phyloP scores from a whole-genome alignment of 306 rosid genomes.

The Nissolia schottii region DNA sequence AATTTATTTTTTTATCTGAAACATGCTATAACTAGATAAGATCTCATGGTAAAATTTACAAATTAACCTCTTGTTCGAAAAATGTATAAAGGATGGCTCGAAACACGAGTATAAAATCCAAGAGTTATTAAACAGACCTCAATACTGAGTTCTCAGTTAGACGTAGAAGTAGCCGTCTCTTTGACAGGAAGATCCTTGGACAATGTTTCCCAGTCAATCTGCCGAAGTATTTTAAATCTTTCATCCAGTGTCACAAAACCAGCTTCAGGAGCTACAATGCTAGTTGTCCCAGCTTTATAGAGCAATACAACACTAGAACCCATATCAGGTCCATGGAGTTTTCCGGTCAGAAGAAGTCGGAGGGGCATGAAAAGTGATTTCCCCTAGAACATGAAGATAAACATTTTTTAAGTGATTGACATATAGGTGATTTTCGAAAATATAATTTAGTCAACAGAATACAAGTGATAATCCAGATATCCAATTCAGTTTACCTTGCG shows the following conservation, averaged over 20 bases:
- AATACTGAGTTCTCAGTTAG: conserved; percentile 34
- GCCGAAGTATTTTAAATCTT: conserved; percentile 54
- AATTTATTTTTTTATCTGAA: neutral
- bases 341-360: conserved; percentile 81
- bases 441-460: neutral
- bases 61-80: neutral
- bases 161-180: conserved; percentile 42
- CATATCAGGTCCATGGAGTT: conserved; percentile 93
- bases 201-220: conserved; percentile 70
- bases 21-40: neutral
- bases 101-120: neutral
- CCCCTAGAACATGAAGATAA: conserved; percentile 45
- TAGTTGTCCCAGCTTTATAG: conserved; percentile 57
- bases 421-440: neutral
- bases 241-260: conserved; percentile 58
- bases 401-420: neutral
- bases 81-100: neutral
- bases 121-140: neutral
- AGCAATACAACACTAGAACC: conserved; percentile 58
- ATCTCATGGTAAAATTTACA: neutral
- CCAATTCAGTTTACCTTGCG: conserved; percentile 60
- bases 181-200: conserved; percentile 39
- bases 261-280: conserved; percentile 48
- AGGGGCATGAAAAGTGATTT: conserved; percentile 96
- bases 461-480: neutral